A percentile compares a stretch with the other conserved stretches of the same genome.
Conservation (phyloP, 2,329 filamentous ascomycete species). For the Hymenoscyphus scutula region DNA sequence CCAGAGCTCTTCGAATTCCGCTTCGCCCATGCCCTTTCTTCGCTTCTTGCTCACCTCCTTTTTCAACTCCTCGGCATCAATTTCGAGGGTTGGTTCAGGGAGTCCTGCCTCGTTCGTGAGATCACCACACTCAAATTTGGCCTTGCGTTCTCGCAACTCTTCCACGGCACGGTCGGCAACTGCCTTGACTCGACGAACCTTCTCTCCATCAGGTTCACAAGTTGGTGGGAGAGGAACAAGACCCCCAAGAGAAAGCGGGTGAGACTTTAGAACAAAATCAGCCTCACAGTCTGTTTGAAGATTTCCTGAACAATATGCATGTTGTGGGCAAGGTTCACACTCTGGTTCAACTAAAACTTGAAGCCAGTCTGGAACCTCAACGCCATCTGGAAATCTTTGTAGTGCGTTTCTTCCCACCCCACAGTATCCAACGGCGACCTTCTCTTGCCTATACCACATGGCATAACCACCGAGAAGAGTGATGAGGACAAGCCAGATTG, state of each 20-base stretch:
- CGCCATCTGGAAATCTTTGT: slow-evolving; percentile 45
- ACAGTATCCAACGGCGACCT: slow-evolving; percentile 94
- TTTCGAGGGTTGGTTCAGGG: slow-evolving; percentile 58
- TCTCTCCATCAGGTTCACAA: slow-evolving; percentile 93
- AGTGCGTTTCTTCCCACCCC: slow-evolving; percentile 69
- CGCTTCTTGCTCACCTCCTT: slow-evolving; percentile 71
- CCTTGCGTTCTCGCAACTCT: slow-evolving; percentile 78
- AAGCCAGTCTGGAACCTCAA: slow-evolving; percentile 69
- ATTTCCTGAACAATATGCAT: slow-evolving; percentile 83
- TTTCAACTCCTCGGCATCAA: slow-evolving; percentile 70
- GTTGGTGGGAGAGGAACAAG: slow-evolving; percentile 82
- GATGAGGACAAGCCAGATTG: slow-evolving; percentile 68
- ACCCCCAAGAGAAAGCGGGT: slow-evolving; percentile 79
- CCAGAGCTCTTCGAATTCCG: slow-evolving; percentile 92
- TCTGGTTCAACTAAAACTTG: slow-evolving; percentile 69
- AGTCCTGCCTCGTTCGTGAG: slow-evolving; percentile 60
- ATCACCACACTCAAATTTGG: slow-evolving; percentile 87
- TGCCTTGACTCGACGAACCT: slow-evolving; percentile 78
- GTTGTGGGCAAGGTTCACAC: slow-evolving; percentile 86
- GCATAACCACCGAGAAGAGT: slow-evolving; percentile 70
- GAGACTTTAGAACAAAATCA: slow-evolving; percentile 81
- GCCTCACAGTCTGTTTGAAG: slow-evolving; percentile 77
- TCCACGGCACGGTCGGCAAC: slow-evolving; percentile 88
- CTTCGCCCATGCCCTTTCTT: slow-evolving; percentile 77
- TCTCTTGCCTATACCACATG: slow-evolving; percentile 89